Conservation (phyloP, 495 filamentous ascomycete genomes). For the Tuber brumale region DNA sequence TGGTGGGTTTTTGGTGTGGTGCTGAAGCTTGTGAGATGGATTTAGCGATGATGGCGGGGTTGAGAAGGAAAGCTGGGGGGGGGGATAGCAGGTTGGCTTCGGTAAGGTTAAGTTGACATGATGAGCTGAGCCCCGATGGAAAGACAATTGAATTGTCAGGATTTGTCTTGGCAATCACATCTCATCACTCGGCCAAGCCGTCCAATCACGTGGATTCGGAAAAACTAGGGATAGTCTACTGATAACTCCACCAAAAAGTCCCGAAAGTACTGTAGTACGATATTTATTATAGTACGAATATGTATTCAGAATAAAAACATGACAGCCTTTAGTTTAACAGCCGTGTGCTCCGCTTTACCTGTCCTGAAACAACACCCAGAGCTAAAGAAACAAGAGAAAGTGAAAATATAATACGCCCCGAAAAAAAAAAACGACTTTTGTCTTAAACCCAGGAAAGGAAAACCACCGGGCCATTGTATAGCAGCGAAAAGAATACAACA, state of each 20-base stretch:
- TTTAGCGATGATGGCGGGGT: constrained; percentile 1
- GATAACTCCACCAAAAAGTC: not conserved
- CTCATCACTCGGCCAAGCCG: not conserved
- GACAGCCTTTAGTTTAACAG: not conserved
- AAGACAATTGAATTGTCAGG: not conserved
- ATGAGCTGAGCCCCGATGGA: not conserved
- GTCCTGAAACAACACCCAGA: not conserved
- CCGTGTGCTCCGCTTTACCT: not conserved
- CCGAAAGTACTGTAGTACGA: not conserved
- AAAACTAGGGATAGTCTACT: not conserved
- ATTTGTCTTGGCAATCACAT: not conserved
- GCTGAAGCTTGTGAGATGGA: not conserved
- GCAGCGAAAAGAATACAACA: not conserved
- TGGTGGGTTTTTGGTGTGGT: not conserved
- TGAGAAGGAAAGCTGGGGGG: not conserved
- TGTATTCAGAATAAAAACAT: not conserved
- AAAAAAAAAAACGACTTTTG: not conserved
- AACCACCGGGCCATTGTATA: not conserved
- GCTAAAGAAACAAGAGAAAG: not conserved
- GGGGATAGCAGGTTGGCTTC: not conserved
- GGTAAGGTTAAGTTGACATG: not conserved
- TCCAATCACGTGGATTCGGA: not conserved
- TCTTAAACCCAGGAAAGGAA: not conserved
- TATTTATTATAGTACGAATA: not conserved
- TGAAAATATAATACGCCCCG: not conserved